A percentile compares a stretch with the other conserved stretches of the same genome.
These are phyloP conservation scores for Cryptococcus floricola DNA, from an alignment of 1,284 basidiomycete species.

Conservation along the genomic window DNA sequence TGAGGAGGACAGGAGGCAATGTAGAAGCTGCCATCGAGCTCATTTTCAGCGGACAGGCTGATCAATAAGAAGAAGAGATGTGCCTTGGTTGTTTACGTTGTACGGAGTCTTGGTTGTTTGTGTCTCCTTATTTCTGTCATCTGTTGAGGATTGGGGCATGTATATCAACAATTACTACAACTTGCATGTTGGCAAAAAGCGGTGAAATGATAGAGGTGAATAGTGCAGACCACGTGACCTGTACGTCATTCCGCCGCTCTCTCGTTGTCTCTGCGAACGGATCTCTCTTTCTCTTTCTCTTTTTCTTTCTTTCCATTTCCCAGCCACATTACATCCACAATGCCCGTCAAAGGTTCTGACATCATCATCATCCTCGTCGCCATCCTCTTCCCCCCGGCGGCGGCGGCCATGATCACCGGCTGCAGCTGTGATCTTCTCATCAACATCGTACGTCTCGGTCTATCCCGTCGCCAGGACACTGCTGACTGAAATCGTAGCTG, in stretches of 20 bases:
- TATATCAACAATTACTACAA: too few relatives aligned
- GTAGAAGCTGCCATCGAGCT: conserved; percentile 87
- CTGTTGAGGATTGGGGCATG: too few relatives aligned
- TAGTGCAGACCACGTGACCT: too few relatives aligned
- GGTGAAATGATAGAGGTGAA: too few relatives aligned
- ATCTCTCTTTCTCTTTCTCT: background rate
- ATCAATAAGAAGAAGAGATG: background rate
- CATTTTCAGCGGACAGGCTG: conserved; percentile 64
- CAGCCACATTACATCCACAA: conserved; percentile 12
- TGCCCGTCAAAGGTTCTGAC: conserved; percentile 43
- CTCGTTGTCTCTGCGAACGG: background rate
- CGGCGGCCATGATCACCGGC: conserved; percentile 68
- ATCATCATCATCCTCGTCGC: conserved; percentile 53
- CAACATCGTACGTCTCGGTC: conserved; percentile 54
- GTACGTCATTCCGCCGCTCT: background rate
- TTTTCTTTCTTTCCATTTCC: background rate
- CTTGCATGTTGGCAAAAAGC: too few relatives aligned
- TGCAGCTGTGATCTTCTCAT: conserved; percentile 76
- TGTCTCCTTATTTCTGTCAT: too few relatives aligned
- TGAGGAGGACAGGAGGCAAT: conserved; percentile 81
- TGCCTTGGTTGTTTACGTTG: too few relatives aligned
- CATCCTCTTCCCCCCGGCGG: conserved; percentile 58
- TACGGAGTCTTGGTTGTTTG: too few relatives aligned
- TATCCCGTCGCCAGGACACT: background rate
- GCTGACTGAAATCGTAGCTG: background rate